Conservation (phyloP, 179 eudicot species). For the Patellifolia procumbens region DNA sequence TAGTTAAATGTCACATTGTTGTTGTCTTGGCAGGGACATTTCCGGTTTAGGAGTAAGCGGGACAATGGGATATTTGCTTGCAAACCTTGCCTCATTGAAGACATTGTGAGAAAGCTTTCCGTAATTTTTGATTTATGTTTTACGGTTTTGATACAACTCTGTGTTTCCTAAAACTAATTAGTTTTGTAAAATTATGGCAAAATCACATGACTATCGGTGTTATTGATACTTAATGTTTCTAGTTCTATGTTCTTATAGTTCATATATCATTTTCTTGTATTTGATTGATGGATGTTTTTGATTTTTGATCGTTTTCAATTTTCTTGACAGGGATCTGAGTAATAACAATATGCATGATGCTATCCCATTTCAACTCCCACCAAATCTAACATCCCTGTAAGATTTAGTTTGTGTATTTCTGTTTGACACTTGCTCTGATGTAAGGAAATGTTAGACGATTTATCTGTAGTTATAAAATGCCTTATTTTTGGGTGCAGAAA, state of each 20-base stretch:
- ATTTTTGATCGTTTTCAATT: slow-evolving; percentile 5
- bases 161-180: no score
- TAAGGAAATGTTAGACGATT: slow-evolving; percentile 8
- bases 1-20: slow-evolving; percentile 21
- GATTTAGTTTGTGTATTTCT: slow-evolving; percentile 21
- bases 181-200: no score
- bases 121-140: not conserved
- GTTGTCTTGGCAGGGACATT: slow-evolving; percentile 56
- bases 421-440: slow-evolving; percentile 14
- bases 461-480: slow-evolving; percentile 19
- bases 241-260: no score
- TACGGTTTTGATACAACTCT: no score
- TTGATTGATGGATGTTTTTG: slow-evolving; percentile 9
- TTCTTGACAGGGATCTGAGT: slow-evolving; percentile 78
- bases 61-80: slow-evolving; percentile 84
- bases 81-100: slow-evolving; percentile 56
- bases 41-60: slow-evolving; percentile 81
- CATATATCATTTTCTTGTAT: not conserved
- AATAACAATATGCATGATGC: slow-evolving; percentile 75
- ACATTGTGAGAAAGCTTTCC: slow-evolving; percentile 55
- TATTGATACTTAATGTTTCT: no score
- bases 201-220: no score
- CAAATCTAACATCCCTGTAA: slow-evolving; percentile 83
- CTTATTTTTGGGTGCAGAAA: slow-evolving; percentile 55
- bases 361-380: slow-evolving; percentile 85